These are phyloP conservation scores for Sclerotinia glacialis DNA, from an alignment of 2,329 filamentous ascomycete genomes.

Conservation along the genomic window DNA sequence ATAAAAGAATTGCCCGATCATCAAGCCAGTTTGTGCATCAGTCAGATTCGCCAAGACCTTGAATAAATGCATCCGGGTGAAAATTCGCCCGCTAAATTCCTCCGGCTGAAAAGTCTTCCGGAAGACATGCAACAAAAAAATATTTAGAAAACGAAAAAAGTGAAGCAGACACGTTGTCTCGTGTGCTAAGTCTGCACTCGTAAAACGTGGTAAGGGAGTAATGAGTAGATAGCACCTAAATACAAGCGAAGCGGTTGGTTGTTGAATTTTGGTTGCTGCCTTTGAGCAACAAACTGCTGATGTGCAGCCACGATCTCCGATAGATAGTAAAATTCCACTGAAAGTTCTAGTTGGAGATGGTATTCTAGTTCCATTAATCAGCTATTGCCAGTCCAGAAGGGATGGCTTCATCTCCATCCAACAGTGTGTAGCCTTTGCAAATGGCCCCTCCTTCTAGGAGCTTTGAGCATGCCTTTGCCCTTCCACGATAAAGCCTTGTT, in stretches of 20 bases:
- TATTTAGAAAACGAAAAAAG: background rate
- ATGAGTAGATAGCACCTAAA: background rate
- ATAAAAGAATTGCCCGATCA: background rate
- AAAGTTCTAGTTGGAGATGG: background rate
- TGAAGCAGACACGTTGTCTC: background rate
- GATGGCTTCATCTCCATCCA: background rate
- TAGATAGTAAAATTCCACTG: no score
- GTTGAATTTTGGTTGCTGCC: no score
- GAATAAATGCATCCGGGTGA: slow-evolving; percentile 18
- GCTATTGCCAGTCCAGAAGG: background rate
- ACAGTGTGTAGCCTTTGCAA: background rate
- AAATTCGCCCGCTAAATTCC: slow-evolving; percentile 13
- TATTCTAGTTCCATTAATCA: background rate
- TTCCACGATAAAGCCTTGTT: slow-evolving; percentile 6
- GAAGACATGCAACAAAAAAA: slow-evolving; percentile 21
- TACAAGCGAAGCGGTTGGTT: background rate
- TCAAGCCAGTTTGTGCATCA: slow-evolving; percentile 13
- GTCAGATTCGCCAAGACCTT: slow-evolving; percentile 16
- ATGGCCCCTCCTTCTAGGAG: background rate
- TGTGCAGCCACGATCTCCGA: background rate
- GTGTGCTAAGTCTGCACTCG: background rate
- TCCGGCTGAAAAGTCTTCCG: slow-evolving; percentile 22
- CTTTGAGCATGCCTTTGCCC: background rate
- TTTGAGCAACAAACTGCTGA: background rate
- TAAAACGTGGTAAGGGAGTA: background rate